Percentiles rank a stretch among this genome's conserved stretches.
These are phyloP conservation scores for Teratosphaeria destructans DNA, from an alignment of 2,329 filamentous ascomycete species.

Conservation along the genomic window DNA sequence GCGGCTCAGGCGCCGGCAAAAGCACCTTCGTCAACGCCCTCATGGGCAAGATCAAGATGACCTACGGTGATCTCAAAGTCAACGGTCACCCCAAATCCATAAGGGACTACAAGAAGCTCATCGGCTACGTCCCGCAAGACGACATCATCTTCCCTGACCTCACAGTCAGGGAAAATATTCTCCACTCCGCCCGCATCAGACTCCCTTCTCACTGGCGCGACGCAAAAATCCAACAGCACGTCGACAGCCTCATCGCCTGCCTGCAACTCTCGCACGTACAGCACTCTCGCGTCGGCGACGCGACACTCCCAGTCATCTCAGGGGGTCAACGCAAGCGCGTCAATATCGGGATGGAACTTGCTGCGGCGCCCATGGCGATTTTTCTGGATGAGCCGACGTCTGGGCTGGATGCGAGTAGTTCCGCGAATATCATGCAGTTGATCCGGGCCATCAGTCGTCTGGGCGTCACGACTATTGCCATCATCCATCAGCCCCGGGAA, in stretches of 20 bases:
- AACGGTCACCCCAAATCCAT: conserved; percentile 38
- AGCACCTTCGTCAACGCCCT: conserved; percentile 51
- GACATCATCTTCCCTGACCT: conserved; percentile 51
- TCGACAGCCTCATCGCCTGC: conserved; percentile 48
- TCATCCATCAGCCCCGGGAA: conserved; percentile 50
- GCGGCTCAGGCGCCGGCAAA: conserved; percentile 50
- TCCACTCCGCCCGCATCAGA: conserved; percentile 47
- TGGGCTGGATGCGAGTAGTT: conserved; percentile 42
- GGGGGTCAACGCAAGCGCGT: conserved; percentile 49
- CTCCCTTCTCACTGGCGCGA: conserved; percentile 44
- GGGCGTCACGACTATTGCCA: conserved; percentile 48
- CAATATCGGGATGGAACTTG: conserved; percentile 50
- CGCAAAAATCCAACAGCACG: conserved; percentile 41
- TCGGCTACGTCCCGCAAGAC: conserved; percentile 53
- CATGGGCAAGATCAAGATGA: conserved; percentile 48
- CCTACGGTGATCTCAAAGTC: conserved; percentile 40
- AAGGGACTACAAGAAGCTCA: conserved; percentile 47
- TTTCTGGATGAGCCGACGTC: conserved; percentile 25
- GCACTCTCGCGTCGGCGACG: conserved; percentile 42
- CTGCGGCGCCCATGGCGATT: conserved; percentile 43
- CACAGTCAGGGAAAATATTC: conserved; percentile 52
- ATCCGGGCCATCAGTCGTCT: conserved; percentile 44
- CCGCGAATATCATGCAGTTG: conserved; percentile 46
- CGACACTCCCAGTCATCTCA: conserved; percentile 42
- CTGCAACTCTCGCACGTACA: conserved; percentile 43